Base-by-base conservation (phyloP, 2,329 filamentous ascomycete species). In the Colletotrichum limetticola region DNA sequence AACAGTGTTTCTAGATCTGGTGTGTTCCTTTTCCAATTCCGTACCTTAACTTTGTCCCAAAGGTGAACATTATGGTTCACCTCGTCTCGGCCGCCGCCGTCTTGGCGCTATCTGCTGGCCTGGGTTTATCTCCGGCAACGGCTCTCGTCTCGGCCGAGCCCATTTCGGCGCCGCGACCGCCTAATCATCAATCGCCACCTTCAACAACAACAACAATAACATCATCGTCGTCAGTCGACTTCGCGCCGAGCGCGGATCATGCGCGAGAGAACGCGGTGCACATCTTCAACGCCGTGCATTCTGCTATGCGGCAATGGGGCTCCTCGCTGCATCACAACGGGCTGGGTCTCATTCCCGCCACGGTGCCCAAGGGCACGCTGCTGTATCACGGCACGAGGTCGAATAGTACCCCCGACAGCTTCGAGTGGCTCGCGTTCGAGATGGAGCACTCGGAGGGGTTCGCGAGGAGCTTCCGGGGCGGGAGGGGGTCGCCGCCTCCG, bases 341-440 rank as follows among this genome's bases (percentile, higher is more conserved):
- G 68, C 91, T 95, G 86, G 90, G 91, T 1, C 87, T 93, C 76
- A 93, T 94, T 76, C 85, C 92, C 0, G 92, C 89, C 1, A 88
- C 86, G 0, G 86, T 95, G 0, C 92, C 93, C 0, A 83, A 85
- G 22, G 92, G 90, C 3, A 92, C 90, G 0, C 82, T 91, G 46
- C 80, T 95, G 11, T 94, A 94, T 77, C 93, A 95, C 78, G 93
- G 93, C 14, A 87, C 86, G 0, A 76, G 75, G 9, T 79, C 77
- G 0, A 76, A 83, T 0, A 80, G 86, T 1, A 83, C 85, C 0
- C 86, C 93, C 0, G 80, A 81, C 2, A 87, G 85, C 0, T 87
- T 86, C 3, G 91, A 95, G 77, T 95, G 93, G 92, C 84, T 95
- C 1, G 93, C 93, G 0, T 95, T 95, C 77, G 93, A 95, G 79